Base-by-base conservation (phyloP, 176 grass and related monocot species). In the Chloris gayana region DNA sequence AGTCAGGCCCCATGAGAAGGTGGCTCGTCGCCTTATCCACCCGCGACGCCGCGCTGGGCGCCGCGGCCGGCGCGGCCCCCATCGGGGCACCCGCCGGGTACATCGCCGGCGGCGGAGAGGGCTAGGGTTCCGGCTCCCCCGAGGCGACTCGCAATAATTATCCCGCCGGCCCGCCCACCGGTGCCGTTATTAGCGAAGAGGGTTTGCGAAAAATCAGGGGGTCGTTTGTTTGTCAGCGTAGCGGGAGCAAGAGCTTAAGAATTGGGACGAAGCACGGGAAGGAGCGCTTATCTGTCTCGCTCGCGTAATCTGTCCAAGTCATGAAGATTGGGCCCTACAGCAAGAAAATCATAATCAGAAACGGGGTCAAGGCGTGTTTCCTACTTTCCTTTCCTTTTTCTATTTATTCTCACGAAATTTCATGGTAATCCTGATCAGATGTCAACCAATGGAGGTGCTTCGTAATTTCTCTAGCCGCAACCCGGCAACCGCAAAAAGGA, bases 11-110 rank as follows among this genome's bases (percentile, higher is more conserved):
- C 82, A 91, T 94, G 32, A 97, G 82, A 42, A 94, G 87, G 76
- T 88, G 89, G 78, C 89, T 94, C 34, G 89, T 94, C 22, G 94
- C 94, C 89, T 97, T 94, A n/a, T 97, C 91, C 56, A 97, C 91
- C 79, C 89, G 67, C n/a, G 79, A 69, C 51, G 85, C 70, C 56
- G 80, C 89, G 84, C 75, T 82, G 17, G 80, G 74, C 71, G 62
- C 79, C 71, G 87, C 5, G 67, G 46, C 37, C 14, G 80, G 72
- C n/a, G 37, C 29, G 65, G 82, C 44, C 65, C 70, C 71, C 45
- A 15, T 82, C 71, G 64, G 58, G 6, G 82, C 82, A 9, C 77
- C 82, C 35, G 77, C 42, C 73, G 78, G 87, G 83, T 82, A 85
- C 87, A 89, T 89, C 72, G 56, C 66, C 9, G 27, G 25, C 19